Percentiles rank a stretch among this genome's conserved stretches.
Evolutionary conservation across 192 early-diverging fungal species (phyloP).

Genomic region (Gigaspora rosea): DNA sequence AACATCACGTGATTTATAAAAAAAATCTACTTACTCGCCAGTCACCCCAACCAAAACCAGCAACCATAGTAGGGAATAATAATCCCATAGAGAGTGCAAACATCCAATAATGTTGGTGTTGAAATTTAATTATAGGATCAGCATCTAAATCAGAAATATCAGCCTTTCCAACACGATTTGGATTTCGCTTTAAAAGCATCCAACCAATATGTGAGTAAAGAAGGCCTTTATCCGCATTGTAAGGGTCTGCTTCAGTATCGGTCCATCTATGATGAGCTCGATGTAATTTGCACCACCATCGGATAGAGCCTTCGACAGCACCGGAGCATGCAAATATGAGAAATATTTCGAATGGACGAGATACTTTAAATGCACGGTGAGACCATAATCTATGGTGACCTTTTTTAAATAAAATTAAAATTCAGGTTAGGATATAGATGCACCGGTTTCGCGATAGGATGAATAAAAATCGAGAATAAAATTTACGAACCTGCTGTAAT

Average conservation of each 20-base stretch:
- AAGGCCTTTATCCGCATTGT: conserved; percentile 76
- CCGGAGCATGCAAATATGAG: conserved; percentile 65
- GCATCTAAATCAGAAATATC: conserved; percentile 81
- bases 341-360: conserved; percentile 59
- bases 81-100: conserved; percentile 77
- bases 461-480: no score
- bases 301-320: conserved; percentile 80
- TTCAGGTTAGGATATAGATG: no score
- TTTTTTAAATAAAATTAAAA: not conserved
- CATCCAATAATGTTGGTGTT: conserved; percentile 74
- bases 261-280: conserved; percentile 89
- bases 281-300: conserved; percentile 88
- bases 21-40: conserved; percentile 40
- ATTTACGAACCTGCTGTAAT: conserved; percentile 72
- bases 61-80: conserved; percentile 77
- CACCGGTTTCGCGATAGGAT: no score
- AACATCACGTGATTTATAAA: not conserved
- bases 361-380: conserved; percentile 75
- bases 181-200: conserved; percentile 83
- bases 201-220: conserved; percentile 84
- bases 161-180: conserved; percentile 70
- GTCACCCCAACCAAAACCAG: conserved; percentile 86
- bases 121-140: conserved; percentile 69
- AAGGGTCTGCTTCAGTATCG: conserved; percentile 84
- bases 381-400: conserved; percentile 86